Percentiles rank a stretch among this genome's conserved stretches.
These are phyloP conservation scores for Ceratocystis alfenasii DNA, from an alignment of 2,329 filamentous ascomycete species.

Conservation along the genomic window DNA sequence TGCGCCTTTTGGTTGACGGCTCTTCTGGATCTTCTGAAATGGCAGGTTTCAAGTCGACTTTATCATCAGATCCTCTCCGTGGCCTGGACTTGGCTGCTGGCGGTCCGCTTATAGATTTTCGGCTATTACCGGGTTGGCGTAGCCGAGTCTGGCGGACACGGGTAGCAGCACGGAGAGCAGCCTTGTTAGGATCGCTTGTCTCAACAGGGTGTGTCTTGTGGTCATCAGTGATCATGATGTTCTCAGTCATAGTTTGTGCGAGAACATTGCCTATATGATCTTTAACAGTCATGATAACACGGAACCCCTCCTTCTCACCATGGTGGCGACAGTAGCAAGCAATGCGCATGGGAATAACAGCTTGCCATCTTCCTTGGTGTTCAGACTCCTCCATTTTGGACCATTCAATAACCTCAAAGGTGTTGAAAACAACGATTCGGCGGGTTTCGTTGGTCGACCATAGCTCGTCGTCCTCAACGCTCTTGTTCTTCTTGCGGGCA, in stretches of 20 bases:
- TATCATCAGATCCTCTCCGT: slow-evolving; percentile 20
- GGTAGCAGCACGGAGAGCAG: slow-evolving; percentile 22
- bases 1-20: slow-evolving; percentile 67
- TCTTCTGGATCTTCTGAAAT: slow-evolving; percentile 23
- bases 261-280: slow-evolving; percentile 64
- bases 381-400: slow-evolving; percentile 41
- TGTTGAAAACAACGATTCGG: slow-evolving; percentile 84
- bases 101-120: slow-evolving; percentile 17
- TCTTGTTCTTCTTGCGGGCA: slow-evolving; percentile 83
- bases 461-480: slow-evolving; percentile 79
- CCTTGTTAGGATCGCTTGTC: slow-evolving; percentile 16
- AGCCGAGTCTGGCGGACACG: slow-evolving; percentile 30
- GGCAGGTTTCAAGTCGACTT: slow-evolving; percentile 8
- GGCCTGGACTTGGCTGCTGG: slow-evolving; percentile 4
- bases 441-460: slow-evolving; percentile 72
- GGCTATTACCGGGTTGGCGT: slow-evolving; percentile 24
- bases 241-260: slow-evolving; percentile 71
- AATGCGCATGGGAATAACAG: slow-evolving; percentile 86
- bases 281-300: slow-evolving; percentile 84
- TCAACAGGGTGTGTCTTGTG: slow-evolving; percentile 65
- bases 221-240: slow-evolving; percentile 95
- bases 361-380: slow-evolving; percentile 52
- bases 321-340: slow-evolving; percentile 96
- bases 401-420: slow-evolving; percentile 76
- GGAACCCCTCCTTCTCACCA: slow-evolving; percentile 81